Evolutionary conservation across 2,329 filamentous ascomycete species (phyloP).

Genomic region (Verruconis gallopava): DNA sequence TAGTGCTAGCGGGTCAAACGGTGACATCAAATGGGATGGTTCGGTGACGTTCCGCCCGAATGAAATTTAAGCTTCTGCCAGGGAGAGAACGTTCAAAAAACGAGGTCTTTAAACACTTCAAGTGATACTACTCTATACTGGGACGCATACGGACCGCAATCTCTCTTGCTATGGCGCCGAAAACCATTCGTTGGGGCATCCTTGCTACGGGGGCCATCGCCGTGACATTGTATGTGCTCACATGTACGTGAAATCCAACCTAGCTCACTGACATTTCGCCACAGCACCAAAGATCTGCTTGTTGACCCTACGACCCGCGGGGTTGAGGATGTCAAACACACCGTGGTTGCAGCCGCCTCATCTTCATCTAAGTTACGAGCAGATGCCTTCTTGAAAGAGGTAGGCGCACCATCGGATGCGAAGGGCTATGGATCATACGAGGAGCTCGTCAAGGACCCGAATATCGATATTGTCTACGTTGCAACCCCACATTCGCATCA

Average conservation of each 20-base stretch:
- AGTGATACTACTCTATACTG: no score
- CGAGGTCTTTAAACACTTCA: no score
- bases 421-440: conserved; percentile 70
- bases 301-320: conserved; percentile 56
- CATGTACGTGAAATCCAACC: background rate
- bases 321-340: conserved; percentile 61
- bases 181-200: conserved; percentile 32
- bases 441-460: conserved; percentile 63
- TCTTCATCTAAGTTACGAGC: conserved; percentile 60
- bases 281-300: conserved; percentile 50
- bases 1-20: no score
- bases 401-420: conserved; percentile 54
- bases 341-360: conserved; percentile 67
- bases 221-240: conserved; percentile 26
- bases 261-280: conserved; percentile 5
- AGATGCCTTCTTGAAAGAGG: conserved; percentile 56
- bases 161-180: conserved; percentile 17
- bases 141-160: no score
- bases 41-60: no score
- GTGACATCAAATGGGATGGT: no score
- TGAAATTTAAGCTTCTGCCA: no score
- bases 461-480: conserved; percentile 78
- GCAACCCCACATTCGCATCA: conserved; percentile 88
- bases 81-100: no score
- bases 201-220: conserved; percentile 37